These are phyloP conservation scores for Zymoseptoria passerinii DNA, from an alignment of 2,329 filamentous ascomycete genomes.

Conservation along the genomic window DNA sequence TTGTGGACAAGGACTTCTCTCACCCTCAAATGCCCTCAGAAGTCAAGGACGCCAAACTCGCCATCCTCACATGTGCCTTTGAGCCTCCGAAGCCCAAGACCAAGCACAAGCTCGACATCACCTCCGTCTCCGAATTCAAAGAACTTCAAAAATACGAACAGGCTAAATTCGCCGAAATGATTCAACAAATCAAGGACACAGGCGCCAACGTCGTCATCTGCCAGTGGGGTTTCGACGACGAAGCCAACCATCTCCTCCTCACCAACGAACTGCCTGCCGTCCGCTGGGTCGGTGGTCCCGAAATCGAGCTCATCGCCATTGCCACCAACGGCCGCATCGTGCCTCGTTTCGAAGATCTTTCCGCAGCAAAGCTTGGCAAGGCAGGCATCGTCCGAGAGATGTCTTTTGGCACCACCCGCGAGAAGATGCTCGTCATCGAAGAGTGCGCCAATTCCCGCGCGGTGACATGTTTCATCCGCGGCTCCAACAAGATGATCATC, in stretches of 20 bases:
- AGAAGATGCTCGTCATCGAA: slow-evolving; percentile 99
- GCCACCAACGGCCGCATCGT: slow-evolving; percentile 97
- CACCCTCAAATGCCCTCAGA: slow-evolving; percentile 98
- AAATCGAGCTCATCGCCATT: slow-evolving; percentile 97
- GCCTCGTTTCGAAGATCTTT: slow-evolving; percentile 91
- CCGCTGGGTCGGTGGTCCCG: slow-evolving; percentile 93
- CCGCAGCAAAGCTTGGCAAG: slow-evolving; percentile 77
- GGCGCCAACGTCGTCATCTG: slow-evolving; percentile 97
- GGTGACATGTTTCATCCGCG: slow-evolving; percentile 91
- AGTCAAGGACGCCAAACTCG: slow-evolving; percentile 90
- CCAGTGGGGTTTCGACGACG: slow-evolving; percentile 99
- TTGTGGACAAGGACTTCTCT: slow-evolving; percentile 99
- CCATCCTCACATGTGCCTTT: slow-evolving; percentile 95
- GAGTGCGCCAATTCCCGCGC: slow-evolving; percentile 97
- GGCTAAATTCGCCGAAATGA: slow-evolving; percentile 97
- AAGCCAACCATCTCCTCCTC: slow-evolving; percentile 92
- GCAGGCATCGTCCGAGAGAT: slow-evolving; percentile 90
- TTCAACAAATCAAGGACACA: slow-evolving; percentile 93
- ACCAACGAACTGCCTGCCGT: slow-evolving; percentile 95
- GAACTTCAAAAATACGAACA: slow-evolving; percentile 92
- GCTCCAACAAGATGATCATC: slow-evolving; percentile 99
- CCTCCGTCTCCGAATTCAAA: slow-evolving; percentile 95
- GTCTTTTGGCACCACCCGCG: slow-evolving; percentile 91
- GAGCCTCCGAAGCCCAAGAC: slow-evolving; percentile 99
- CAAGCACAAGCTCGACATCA: slow-evolving; percentile 98